A percentile compares a stretch with the other conserved stretches of the same genome.
phyloP scores from a whole-genome alignment of 805 yeast species.

The Barnettozyma sucrosica region DNA sequence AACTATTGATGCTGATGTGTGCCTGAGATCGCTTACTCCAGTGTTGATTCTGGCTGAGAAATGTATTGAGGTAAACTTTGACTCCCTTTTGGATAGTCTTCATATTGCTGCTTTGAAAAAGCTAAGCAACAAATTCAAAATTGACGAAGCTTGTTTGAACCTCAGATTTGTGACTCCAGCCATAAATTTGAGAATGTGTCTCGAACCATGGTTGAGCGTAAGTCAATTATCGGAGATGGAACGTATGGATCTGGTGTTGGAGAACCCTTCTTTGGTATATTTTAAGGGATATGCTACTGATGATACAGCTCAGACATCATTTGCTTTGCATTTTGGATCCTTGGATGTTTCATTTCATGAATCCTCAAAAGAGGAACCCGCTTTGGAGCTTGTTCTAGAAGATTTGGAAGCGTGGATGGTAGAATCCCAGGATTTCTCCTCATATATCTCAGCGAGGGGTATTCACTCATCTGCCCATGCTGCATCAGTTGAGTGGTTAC shows the following conservation, averaged over 20 bases:
- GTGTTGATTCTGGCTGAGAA: conserved; percentile 32
- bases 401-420: conserved; percentile 31
- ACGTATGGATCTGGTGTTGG: conserved; percentile 9
- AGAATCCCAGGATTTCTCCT: not conserved
- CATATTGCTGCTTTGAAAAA: conserved; percentile 53
- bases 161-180: conserved; percentile 44
- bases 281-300: conserved; percentile 12
- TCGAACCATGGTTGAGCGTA: conserved; percentile 5
- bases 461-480: conserved; percentile 28
- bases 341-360: conserved; percentile 5
- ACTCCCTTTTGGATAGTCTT: conserved; percentile 53
- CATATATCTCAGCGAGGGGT: conserved; percentile 27
- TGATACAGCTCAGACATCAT: conserved; percentile 11
- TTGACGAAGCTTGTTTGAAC: conserved; percentile 34
- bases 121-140: conserved; percentile 32
- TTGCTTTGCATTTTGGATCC: conserved; percentile 18
- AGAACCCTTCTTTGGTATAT: conserved; percentile 22
- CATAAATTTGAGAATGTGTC: conserved; percentile 26
- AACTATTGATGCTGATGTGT: conserved; percentile 38
- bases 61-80: conserved; percentile 29
- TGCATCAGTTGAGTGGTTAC: conserved; percentile 32
- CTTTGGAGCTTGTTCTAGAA: conserved; percentile 7
- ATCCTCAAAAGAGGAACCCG: not conserved
- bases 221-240: conserved; percentile 15
- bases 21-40: conserved; percentile 39